These are phyloP conservation scores for Carallia brachiata DNA, from an alignment of 345 rosid species.

Conservation along the genomic window DNA sequence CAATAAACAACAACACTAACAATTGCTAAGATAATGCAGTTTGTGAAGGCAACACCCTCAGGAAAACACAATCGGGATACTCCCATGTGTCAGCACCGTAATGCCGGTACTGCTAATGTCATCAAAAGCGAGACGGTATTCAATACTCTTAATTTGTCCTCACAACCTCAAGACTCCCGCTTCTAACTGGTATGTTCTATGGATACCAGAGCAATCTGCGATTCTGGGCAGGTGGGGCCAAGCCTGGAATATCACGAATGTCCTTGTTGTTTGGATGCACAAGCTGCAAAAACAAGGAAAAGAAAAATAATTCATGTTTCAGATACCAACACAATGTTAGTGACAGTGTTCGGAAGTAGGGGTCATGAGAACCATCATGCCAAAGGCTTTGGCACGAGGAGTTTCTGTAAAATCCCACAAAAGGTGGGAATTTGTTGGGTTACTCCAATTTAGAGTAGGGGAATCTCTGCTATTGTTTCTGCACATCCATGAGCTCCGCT, in stretches of 20 bases:
- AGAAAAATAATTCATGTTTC: neutral
- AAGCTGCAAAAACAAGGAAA: conserved; percentile 42
- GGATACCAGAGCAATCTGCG: conserved; percentile 73
- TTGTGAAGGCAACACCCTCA: neutral
- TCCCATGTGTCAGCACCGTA: neutral
- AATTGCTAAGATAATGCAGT: neutral
- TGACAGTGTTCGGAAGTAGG: too few species aligned
- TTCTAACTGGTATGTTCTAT: conserved; percentile 9
- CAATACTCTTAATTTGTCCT: neutral
- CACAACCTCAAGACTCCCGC: neutral
- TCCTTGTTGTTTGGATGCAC: conserved; percentile 90
- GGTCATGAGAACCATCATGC: too few species aligned
- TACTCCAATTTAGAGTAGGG: too few species aligned
- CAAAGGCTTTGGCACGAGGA: too few species aligned
- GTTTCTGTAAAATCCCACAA: too few species aligned
- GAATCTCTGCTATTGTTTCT: too few species aligned
- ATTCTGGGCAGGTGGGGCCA: conserved; percentile 85
- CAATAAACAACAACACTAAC: too few species aligned
- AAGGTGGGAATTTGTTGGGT: too few species aligned
- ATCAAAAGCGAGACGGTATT: neutral
- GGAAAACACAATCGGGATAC: neutral
- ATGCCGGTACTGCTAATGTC: neutral
- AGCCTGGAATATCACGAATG: conserved; percentile 80
- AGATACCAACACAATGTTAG: neutral
- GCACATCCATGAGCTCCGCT: too few species aligned